A percentile compares a stretch with the other conserved stretches of the same genome.
Evolutionary conservation across 2,329 filamentous ascomycete species (phyloP).

Genomic region (Blastomyces parvus): DNA sequence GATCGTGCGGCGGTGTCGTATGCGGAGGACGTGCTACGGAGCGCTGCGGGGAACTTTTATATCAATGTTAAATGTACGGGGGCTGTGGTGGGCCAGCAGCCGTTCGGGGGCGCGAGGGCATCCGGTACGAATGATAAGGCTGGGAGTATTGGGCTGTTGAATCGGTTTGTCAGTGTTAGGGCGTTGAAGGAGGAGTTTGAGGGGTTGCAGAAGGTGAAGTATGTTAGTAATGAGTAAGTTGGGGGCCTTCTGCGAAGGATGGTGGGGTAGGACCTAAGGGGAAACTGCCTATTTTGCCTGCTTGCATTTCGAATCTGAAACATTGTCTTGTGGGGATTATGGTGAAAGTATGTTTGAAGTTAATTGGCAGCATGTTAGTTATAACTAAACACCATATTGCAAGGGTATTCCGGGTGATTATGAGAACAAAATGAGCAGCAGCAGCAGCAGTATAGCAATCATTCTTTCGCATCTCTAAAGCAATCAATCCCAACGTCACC

Average conservation of each 20-base stretch:
- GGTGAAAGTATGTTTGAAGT: too few relatives aligned
- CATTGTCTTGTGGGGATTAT: background rate
- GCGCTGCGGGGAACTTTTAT: constrained; percentile 36
- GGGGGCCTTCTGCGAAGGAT: background rate
- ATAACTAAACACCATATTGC: too few relatives aligned
- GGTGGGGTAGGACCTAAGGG: background rate
- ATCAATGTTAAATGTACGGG: constrained; percentile 50
- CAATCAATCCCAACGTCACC: too few relatives aligned
- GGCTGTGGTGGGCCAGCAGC: constrained; percentile 63
- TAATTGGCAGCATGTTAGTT: too few relatives aligned
- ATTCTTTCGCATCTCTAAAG: too few relatives aligned
- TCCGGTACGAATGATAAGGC: constrained; percentile 68
- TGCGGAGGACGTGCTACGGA: constrained; percentile 30
- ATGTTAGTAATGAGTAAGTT: constrained; percentile 58
- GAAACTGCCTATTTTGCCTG: background rate
- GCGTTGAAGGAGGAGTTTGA: constrained; percentile 69
- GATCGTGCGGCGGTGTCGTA: constrained; percentile 29
- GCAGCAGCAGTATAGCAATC: too few relatives aligned
- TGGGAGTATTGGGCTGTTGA: constrained; percentile 54
- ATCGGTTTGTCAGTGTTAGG: constrained; percentile 56
- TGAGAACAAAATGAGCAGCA: too few relatives aligned
- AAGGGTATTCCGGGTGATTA: too few relatives aligned
- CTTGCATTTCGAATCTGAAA: background rate
- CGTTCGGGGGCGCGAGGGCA: constrained; percentile 59
- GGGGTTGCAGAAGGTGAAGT: constrained; percentile 52